Percentiles rank a stretch among this genome's conserved stretches.
Conservation (phyloP, 2,329 filamentous ascomycete species). For the Penicillium psychrosexuale region DNA sequence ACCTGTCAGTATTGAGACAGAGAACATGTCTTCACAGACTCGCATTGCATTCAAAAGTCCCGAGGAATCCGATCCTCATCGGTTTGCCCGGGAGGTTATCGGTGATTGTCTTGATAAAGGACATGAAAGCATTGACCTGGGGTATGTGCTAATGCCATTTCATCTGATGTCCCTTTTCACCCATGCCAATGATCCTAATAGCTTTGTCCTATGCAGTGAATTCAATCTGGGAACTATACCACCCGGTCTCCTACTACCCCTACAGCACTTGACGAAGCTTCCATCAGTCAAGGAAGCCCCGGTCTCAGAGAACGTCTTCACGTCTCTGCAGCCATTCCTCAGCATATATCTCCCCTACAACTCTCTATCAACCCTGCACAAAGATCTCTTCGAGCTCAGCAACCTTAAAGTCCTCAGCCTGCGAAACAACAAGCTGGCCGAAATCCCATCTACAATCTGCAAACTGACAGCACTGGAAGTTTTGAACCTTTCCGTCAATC, state of each 20-base stretch:
- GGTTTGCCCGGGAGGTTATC: slow-evolving; percentile 37
- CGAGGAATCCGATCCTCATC: slow-evolving; percentile 37
- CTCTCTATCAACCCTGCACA: slow-evolving; percentile 34
- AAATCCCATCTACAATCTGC: slow-evolving; percentile 42
- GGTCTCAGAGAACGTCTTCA: slow-evolving; percentile 38
- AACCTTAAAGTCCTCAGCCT: slow-evolving; percentile 45
- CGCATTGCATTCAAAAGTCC: slow-evolving; percentile 17
- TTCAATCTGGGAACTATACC: slow-evolving; percentile 33
- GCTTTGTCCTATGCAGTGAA: slow-evolving; percentile 23
- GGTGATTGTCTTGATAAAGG: slow-evolving; percentile 45
- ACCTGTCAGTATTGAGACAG: neutral
- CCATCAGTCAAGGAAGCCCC: slow-evolving; percentile 34
- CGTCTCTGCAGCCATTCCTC: slow-evolving; percentile 42
- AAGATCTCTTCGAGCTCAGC: slow-evolving; percentile 43
- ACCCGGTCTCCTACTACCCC: slow-evolving; percentile 32
- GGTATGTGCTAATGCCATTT: slow-evolving; percentile 31
- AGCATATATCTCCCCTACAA: slow-evolving; percentile 46
- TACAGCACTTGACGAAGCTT: slow-evolving; percentile 42
- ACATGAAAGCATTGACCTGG: slow-evolving; percentile 45
- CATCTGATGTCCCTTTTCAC: neutral
- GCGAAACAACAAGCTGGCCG: slow-evolving; percentile 45
- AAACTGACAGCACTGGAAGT: slow-evolving; percentile 43
- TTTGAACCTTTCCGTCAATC: slow-evolving; percentile 47
- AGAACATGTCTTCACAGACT: neutral
- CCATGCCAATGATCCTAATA: neutral